Conservation (phyloP, 345 rosid species). For the Gynandropsis gynandra region DNA sequence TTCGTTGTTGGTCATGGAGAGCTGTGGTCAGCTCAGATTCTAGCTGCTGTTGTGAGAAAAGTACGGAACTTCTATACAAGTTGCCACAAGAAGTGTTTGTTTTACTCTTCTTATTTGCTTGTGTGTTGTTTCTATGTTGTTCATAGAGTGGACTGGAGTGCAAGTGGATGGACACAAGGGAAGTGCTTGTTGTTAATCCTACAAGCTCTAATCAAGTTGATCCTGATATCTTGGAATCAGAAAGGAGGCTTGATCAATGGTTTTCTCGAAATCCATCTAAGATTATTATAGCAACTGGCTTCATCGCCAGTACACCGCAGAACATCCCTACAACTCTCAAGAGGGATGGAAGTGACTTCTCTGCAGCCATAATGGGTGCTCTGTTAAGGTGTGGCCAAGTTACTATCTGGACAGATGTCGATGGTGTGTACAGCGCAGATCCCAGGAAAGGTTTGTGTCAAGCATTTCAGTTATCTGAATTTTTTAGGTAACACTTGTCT, state of each 20-base stretch:
- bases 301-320: slow-evolving; percentile 90
- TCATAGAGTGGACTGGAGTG: slow-evolving; percentile 65
- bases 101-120: slow-evolving; percentile 4
- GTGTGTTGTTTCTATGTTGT: slow-evolving; percentile 13
- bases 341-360: slow-evolving; percentile 99
- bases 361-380: slow-evolving; percentile 96
- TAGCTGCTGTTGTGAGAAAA: slow-evolving; percentile 75
- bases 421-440: slow-evolving; percentile 95
- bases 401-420: slow-evolving; percentile 97
- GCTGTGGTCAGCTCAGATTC: slow-evolving; percentile 93
- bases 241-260: slow-evolving; percentile 75
- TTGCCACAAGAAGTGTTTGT: background rate
- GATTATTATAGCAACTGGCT: slow-evolving; percentile 81
- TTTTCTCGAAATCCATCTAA: slow-evolving; percentile 51
- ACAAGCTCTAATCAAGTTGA: slow-evolving; percentile 81
- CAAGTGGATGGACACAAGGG: slow-evolving; percentile 97
- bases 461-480: background rate
- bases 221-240: slow-evolving; percentile 78
- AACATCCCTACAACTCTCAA: slow-evolving; percentile 93
- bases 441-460: slow-evolving; percentile 80
- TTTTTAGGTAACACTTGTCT: background rate
- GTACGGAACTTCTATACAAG: slow-evolving; percentile 23
- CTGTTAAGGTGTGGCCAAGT: slow-evolving; percentile 69
- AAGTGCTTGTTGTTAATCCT: slow-evolving; percentile 80
- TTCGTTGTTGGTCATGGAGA: slow-evolving; percentile 97